Conservation (phyloP, 2,329 filamentous ascomycete species). For the Alternaria solani region DNA sequence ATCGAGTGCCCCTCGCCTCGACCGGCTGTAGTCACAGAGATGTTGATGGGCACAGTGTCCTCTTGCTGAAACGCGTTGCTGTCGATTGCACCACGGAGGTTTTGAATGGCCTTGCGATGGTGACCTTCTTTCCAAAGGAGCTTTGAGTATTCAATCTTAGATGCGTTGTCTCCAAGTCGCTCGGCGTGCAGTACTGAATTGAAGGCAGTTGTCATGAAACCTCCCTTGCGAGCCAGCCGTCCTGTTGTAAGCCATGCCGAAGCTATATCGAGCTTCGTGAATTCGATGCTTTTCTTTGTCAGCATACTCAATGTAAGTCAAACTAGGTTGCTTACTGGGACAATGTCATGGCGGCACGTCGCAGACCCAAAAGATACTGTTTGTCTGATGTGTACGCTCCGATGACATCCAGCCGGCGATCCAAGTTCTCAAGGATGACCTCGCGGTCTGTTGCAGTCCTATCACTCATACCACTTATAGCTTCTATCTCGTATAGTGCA, state of each 20-base stretch:
- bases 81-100: slow-evolving; percentile 84
- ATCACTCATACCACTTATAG: slow-evolving; percentile 64
- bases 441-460: slow-evolving; percentile 49
- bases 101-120: slow-evolving; percentile 93
- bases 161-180: slow-evolving; percentile 81
- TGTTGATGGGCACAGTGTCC: slow-evolving; percentile 48
- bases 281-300: slow-evolving; percentile 57
- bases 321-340: slow-evolving; percentile 62
- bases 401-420: slow-evolving; percentile 83
- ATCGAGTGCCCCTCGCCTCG: slow-evolving; percentile 50
- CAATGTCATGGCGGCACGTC: slow-evolving; percentile 86
- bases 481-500: slow-evolving; percentile 84
- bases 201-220: slow-evolving; percentile 86
- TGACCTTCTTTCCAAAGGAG: slow-evolving; percentile 93
- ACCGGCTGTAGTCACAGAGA: slow-evolving; percentile 50
- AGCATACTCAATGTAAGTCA: slow-evolving; percentile 9
- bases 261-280: slow-evolving; percentile 77
- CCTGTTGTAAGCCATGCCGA: slow-evolving; percentile 86
- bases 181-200: slow-evolving; percentile 91
- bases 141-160: slow-evolving; percentile 92
- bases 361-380: slow-evolving; percentile 87
- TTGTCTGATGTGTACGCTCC: slow-evolving; percentile 93
- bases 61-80: slow-evolving; percentile 74
- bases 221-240: slow-evolving; percentile 83
- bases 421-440: slow-evolving; percentile 63